These are phyloP conservation scores for Raffaelea arxii DNA, from an alignment of 2,329 filamentous ascomycete species.

Conservation along the genomic window DNA sequence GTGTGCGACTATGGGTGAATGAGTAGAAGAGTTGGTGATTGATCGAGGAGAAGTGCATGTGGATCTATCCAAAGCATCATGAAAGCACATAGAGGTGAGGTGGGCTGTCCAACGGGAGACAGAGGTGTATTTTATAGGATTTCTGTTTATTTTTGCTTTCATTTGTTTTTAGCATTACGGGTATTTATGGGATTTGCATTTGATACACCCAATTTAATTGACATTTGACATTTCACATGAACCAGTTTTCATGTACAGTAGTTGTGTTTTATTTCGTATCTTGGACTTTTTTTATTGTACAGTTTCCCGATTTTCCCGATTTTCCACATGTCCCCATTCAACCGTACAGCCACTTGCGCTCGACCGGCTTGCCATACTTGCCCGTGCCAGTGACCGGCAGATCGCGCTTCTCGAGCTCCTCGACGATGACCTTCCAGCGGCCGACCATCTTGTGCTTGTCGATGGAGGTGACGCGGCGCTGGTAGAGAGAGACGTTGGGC, in stretches of 20 bases:
- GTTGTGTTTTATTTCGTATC: neutral
- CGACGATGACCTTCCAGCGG: constrained; percentile 27
- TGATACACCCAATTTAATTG: too few relatives aligned
- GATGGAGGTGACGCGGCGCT: constrained; percentile 56
- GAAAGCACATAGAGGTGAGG: too few relatives aligned
- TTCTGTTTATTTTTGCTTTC: too few relatives aligned
- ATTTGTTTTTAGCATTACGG: too few relatives aligned
- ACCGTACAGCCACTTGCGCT: constrained; percentile 12
- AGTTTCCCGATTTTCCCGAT: neutral
- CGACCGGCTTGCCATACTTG: constrained; percentile 12
- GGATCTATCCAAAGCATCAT: too few relatives aligned
- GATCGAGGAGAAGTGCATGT: too few relatives aligned
- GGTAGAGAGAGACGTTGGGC: constrained; percentile 61
- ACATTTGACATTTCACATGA: too few relatives aligned
- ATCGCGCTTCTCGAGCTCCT: constrained; percentile 19
- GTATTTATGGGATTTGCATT: too few relatives aligned
- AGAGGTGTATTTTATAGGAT: too few relatives aligned
- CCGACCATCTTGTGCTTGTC: constrained; percentile 54
- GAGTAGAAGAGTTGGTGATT: too few relatives aligned
- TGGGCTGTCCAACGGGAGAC: too few relatives aligned
- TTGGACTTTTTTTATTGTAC: constrained; percentile 1
- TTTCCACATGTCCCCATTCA: neutral
- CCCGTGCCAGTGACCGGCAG: constrained; percentile 19
- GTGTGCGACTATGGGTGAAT: too few relatives aligned
- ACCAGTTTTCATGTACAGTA: neutral